Percentiles rank a stretch among this genome's conserved stretches.
These are phyloP conservation scores for Boechera divaricarpa DNA, from an alignment of 345 rosid genomes.

Conservation along the genomic window DNA sequence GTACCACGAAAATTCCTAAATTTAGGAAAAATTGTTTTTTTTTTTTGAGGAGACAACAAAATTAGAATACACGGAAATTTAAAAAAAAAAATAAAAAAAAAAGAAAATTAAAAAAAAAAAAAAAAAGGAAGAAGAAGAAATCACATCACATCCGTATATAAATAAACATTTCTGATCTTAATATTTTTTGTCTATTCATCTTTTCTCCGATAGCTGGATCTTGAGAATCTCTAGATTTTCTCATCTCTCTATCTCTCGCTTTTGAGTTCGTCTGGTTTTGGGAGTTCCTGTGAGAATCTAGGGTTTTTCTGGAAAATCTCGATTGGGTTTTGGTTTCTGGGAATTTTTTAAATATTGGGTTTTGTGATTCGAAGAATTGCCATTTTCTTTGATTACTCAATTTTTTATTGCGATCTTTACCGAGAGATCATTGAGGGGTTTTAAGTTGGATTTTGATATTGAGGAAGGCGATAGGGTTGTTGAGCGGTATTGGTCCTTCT, in stretches of 20 bases:
- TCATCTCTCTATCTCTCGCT: conserved; percentile 6
- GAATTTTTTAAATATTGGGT: not conserved
- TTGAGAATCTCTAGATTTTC: conserved; percentile 40
- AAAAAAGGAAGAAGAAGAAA: not conserved
- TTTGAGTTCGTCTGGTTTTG: conserved; percentile 8
- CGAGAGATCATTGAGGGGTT: conserved; percentile 26
- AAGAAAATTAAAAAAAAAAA: not conserved
- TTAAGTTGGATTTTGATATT: conserved; percentile 1
- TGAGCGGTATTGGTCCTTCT: conserved; percentile 23
- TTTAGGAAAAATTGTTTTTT: not conserved
- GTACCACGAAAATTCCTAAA: conserved; percentile 48
- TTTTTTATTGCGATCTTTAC: conserved; percentile 25
- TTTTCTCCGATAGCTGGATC: conserved; percentile 40
- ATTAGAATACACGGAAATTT: conserved; percentile 28
- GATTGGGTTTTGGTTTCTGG: conserved; percentile 35
- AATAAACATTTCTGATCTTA: conserved; percentile 6
- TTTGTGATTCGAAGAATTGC: conserved; percentile 34
- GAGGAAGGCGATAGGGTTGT: conserved; percentile 36
- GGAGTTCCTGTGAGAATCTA: conserved; percentile 24
- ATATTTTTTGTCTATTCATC: not conserved
- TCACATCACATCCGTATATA: conserved; percentile 8
- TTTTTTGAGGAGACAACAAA: conserved; percentile 10
- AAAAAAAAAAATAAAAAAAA: not conserved
- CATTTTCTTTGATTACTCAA: conserved; percentile 31
- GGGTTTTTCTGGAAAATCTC: conserved; percentile 17